Evolutionary conservation across 305 asterid species (phyloP).

Genomic region (Withania somnifera): DNA sequence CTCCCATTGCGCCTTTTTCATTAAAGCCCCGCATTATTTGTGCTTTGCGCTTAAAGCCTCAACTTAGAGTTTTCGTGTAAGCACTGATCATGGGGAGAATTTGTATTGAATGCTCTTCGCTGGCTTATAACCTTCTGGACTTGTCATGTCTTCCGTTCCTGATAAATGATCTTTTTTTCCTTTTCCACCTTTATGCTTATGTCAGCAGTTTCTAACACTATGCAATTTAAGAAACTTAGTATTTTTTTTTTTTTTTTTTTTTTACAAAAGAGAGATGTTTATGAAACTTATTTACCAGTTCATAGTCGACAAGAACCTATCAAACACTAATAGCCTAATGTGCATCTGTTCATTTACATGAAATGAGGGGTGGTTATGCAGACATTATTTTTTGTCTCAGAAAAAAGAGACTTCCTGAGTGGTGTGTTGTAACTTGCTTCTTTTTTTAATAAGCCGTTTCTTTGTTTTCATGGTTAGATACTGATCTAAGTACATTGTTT

Average conservation of each 20-base stretch:
- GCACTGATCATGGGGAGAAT: background rate
- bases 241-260: background rate
- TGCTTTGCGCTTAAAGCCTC: too few species aligned
- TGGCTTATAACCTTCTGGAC: background rate
- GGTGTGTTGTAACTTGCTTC: background rate
- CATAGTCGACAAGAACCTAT: background rate
- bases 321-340: too few species aligned
- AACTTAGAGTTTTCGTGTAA: too few species aligned
- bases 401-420: background rate
- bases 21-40: too few species aligned
- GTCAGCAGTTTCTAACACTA: background rate
- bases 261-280: background rate
- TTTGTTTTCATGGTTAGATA: background rate
- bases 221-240: background rate
- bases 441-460: background rate
- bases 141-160: background rate
- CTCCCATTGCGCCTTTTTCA: too few species aligned
- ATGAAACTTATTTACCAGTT: background rate
- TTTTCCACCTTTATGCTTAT: background rate
- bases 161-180: too few species aligned
- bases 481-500: background rate
- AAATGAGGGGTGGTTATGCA: background rate
- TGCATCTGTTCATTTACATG: background rate
- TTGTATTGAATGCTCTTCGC: background rate
- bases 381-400: background rate